These are phyloP conservation scores for Tolypocladium cylindrosporum DNA, from an alignment of 2,329 filamentous ascomycete species.

Conservation along the genomic window DNA sequence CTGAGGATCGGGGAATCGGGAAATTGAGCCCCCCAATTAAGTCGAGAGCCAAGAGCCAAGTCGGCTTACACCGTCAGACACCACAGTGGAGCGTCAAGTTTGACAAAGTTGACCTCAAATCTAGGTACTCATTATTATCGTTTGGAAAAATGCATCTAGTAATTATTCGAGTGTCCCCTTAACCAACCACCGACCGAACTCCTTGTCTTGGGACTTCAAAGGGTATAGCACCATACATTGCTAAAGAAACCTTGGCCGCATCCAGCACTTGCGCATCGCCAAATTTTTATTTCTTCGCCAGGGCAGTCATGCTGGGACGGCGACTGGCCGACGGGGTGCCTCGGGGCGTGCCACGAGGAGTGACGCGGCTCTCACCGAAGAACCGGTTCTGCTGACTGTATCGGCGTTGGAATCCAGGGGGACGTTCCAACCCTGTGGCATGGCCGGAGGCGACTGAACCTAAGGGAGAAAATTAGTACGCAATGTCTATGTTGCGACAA, in stretches of 20 bases:
- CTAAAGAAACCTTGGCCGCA: background rate
- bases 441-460: conserved; percentile 12
- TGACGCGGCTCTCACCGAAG: conserved; percentile 30
- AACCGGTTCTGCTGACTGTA: conserved; percentile 30
- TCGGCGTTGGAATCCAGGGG: conserved; percentile 11
- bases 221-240: background rate
- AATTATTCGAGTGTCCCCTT: background rate
- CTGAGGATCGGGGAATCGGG: no score
- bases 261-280: background rate
- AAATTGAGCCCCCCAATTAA: no score
- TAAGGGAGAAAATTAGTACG: background rate
- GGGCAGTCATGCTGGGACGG: conserved; percentile 14
- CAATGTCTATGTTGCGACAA: background rate
- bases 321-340: conserved; percentile 27
- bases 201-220: background rate
- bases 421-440: conserved; percentile 12
- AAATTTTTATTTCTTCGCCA: conserved; percentile 2
- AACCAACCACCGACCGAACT: background rate
- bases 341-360: conserved; percentile 24
- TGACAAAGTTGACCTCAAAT: no score
- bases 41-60: no score
- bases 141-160: background rate
- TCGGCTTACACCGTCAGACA: no score
- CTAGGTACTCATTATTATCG: background rate
- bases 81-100: no score